Evolutionary conservation across 768 basidiomycete genomes (phyloP).

Genomic region (Lentinula sp.): DNA sequence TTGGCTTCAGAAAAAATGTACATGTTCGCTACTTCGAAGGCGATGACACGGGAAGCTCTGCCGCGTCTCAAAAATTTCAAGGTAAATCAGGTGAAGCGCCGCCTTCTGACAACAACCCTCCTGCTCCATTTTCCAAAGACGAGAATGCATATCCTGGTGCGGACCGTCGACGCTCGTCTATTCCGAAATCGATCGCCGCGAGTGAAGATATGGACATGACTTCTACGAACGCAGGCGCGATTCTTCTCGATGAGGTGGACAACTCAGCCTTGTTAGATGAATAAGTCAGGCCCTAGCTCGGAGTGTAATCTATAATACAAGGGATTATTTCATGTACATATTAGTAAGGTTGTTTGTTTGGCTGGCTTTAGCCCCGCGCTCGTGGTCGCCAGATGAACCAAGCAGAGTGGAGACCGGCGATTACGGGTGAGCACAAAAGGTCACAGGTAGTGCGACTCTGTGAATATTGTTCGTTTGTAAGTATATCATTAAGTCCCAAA

Average conservation of each 20-base stretch:
- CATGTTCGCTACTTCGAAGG: conserved; percentile 59
- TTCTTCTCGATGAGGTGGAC: conserved; percentile 23
- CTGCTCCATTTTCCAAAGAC: conserved; percentile 31
- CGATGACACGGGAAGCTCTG: conserved; percentile 38
- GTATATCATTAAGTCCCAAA: background rate
- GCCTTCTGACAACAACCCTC: conserved; percentile 13
- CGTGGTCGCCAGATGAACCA: too few species aligned
- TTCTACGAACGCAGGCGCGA: conserved; percentile 39
- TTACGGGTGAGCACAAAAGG: too few species aligned
- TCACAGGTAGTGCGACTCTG: too few species aligned
- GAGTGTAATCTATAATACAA: too few species aligned
- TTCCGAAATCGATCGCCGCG: conserved; percentile 49
- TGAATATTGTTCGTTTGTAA: too few species aligned
- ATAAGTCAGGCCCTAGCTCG: too few species aligned
- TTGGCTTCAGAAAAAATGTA: conserved; percentile 69
- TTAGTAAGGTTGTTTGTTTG: too few species aligned
- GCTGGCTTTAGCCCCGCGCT: too few species aligned
- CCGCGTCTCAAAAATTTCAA: conserved; percentile 43
- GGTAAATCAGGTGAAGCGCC: conserved; percentile 17
- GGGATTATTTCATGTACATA: too few species aligned
- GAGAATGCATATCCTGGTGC: conserved; percentile 70
- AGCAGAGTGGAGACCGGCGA: too few species aligned
- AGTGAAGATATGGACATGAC: conserved; percentile 67
- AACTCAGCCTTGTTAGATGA: conserved; percentile 46
- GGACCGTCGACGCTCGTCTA: conserved; percentile 48